Conservation (phyloP, 352 stramenopile species). For the Peronospora belbahrii region DNA sequence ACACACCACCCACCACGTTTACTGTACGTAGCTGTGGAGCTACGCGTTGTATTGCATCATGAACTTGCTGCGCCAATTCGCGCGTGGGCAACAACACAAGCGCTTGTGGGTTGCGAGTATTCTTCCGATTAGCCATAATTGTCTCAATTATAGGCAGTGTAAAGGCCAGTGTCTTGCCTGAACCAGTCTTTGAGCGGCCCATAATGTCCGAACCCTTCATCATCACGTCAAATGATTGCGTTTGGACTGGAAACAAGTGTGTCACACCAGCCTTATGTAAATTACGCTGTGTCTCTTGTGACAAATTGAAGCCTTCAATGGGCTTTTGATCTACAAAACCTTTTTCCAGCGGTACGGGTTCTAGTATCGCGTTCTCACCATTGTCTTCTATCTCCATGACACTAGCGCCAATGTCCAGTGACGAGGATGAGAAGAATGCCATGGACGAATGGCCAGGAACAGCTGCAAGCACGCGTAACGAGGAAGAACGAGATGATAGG, state of each 20-base stretch:
- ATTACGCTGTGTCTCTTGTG: constrained; percentile 46
- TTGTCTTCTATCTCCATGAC: constrained; percentile 25
- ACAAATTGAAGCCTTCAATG: constrained; percentile 59
- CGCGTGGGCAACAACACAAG: constrained; percentile 95
- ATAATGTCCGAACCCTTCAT: constrained; percentile 78
- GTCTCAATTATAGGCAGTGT: constrained; percentile 72
- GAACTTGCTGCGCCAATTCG: constrained; percentile 95
- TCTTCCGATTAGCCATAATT: constrained; percentile 39
- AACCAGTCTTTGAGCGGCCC: constrained; percentile 75
- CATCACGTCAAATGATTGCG: constrained; percentile 76
- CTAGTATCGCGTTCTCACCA: constrained; percentile 37
- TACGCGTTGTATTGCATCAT: constrained; percentile 83
- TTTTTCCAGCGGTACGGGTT: constrained; percentile 28
- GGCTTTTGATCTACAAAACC: constrained; percentile 73
- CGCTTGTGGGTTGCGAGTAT: constrained; percentile 67
- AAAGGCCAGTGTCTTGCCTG: constrained; percentile 76
- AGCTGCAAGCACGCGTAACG: constrained; percentile 11
- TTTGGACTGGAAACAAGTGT: constrained; percentile 79
- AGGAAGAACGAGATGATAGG: constrained; percentile 5
- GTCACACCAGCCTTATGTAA: constrained; percentile 57
- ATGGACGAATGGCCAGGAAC: constrained; percentile 4
- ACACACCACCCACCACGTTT: constrained; percentile 90
- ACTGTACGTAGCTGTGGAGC: constrained; percentile 86
- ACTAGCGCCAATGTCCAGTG: constrained; percentile 10
- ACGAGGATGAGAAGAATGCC: constrained; percentile 20